These are phyloP conservation scores for Luzula sylvatica DNA, from an alignment of 176 grass and related monocot genomes.

Conservation along the genomic window DNA sequence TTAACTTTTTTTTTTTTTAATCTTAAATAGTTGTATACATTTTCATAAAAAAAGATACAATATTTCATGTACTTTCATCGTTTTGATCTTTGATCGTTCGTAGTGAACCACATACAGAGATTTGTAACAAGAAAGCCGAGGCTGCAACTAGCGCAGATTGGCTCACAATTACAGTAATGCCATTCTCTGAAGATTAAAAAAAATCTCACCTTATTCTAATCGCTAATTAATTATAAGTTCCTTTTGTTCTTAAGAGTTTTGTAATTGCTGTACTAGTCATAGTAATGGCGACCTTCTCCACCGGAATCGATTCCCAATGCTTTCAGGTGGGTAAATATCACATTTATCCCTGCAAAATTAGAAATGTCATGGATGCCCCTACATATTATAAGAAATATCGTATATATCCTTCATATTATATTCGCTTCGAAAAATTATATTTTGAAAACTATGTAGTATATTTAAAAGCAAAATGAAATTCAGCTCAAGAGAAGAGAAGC, in stretches of 20 bases:
- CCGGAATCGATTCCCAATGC: slow-evolving; percentile 90
- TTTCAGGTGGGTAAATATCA: slow-evolving; percentile 34
- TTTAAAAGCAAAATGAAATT: slow-evolving; percentile 1
- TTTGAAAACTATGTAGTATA: no score
- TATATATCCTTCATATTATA: no score
- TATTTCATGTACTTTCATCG: neutral
- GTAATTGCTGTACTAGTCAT: slow-evolving; percentile 77
- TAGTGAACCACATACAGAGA: slow-evolving; percentile 80
- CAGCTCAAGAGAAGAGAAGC: slow-evolving; percentile 71
- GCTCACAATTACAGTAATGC: slow-evolving; percentile 69
- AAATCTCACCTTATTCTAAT: no score
- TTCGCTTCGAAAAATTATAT: no score
- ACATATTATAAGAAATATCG: no score
- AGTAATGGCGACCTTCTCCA: slow-evolving; percentile 84
- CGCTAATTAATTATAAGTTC: no score
- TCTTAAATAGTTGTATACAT: neutral
- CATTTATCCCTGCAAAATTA: no score
- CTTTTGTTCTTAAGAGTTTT: slow-evolving; percentile 45
- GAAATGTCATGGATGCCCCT: no score
- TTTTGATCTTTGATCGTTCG: neutral
- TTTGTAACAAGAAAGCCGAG: slow-evolving; percentile 66
- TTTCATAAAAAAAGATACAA: neutral
- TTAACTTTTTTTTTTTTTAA: neutral
- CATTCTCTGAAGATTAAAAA: no score
- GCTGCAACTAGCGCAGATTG: slow-evolving; percentile 62